Conservation (phyloP, 352 stramenopile genomes). For the Nothophytophthora sp. region DNA sequence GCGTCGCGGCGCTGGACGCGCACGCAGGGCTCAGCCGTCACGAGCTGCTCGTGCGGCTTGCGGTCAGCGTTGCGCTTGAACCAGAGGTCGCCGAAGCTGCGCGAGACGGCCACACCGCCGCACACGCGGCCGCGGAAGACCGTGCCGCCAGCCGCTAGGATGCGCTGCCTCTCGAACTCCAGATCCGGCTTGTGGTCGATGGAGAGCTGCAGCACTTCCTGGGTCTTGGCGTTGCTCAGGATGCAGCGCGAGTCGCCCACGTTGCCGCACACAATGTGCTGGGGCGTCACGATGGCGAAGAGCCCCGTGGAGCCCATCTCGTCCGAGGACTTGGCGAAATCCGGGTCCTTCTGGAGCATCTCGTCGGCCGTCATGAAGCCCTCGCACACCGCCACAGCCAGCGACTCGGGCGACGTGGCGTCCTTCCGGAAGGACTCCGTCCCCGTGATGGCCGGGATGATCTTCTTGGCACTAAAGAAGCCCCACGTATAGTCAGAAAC, state of each 20-base stretch:
- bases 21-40: slow-evolving; percentile 84
- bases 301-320: slow-evolving; percentile 85
- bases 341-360: slow-evolving; percentile 67
- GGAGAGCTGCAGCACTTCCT: slow-evolving; percentile 79
- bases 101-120: slow-evolving; percentile 81
- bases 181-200: slow-evolving; percentile 88
- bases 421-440: slow-evolving; percentile 81
- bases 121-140: slow-evolving; percentile 87
- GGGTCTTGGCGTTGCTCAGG: slow-evolving; percentile 70
- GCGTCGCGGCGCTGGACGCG: slow-evolving; percentile 68
- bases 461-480: slow-evolving; percentile 60
- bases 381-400: slow-evolving; percentile 73
- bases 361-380: slow-evolving; percentile 79
- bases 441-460: slow-evolving; percentile 58
- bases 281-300: slow-evolving; percentile 80
- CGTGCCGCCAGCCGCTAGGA: slow-evolving; percentile 77
- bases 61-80: slow-evolving; percentile 85
- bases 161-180: slow-evolving; percentile 87
- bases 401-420: slow-evolving; percentile 64
- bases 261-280: slow-evolving; percentile 82
- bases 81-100: slow-evolving; percentile 88
- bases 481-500: slow-evolving; percentile 1
- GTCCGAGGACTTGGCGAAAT: slow-evolving; percentile 62
- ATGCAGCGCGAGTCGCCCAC: slow-evolving; percentile 87
- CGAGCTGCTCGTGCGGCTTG: slow-evolving; percentile 83